Evolutionary conservation across 2,329 filamentous ascomycete genomes (phyloP), one percentile per base, ranked within the genome.

Genomic region (Botryotinia globosa): DNA sequence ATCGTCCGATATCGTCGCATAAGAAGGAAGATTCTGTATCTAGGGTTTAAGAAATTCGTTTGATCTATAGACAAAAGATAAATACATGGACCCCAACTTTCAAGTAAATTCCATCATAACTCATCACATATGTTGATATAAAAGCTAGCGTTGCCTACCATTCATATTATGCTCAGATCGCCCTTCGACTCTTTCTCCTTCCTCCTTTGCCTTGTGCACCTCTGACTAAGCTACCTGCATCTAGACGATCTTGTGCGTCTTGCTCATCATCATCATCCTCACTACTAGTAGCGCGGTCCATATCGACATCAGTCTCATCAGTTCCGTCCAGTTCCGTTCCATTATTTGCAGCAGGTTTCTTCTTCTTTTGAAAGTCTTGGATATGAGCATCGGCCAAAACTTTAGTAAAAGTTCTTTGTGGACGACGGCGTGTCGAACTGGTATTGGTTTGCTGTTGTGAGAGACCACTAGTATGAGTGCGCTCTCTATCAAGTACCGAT

Each of bases 361-460:
- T 87, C 81, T 89, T 92, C 84, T 96, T 92, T 82, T 97, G 92
- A 81, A 98, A 98, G 82, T 98, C 95, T 81, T 97, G 92, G 74
- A 89, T 91, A 81, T 98, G 96, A 9, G 95, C 95, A 74, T 91
- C 87, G 6, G 93, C 92, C 76, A 98, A 86, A n/a, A 94, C 89
- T 22, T 86, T 89, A 8, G 88, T 89, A 20, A 91, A 85, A 29
- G 77, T 78, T 70, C 79, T 70, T 22, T 73, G 63, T 1, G 72
- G 73, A 59, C 76, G 73, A n/a, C 74, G 73, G 12, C 75, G 72
- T 7, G 75, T 59, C 1, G 72, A 73, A 8, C 64, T 69, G 25
- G 45, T n/a, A 12, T 48, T 54, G 5, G 59, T 62, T 25, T 68
- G 69, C 51, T 77, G 76, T 37, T 75, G 76, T 61, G 79, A 78